These are phyloP conservation scores for Carpediemonas membranifera DNA, from an alignment of 78 protist species.

Conservation along the genomic window DNA sequence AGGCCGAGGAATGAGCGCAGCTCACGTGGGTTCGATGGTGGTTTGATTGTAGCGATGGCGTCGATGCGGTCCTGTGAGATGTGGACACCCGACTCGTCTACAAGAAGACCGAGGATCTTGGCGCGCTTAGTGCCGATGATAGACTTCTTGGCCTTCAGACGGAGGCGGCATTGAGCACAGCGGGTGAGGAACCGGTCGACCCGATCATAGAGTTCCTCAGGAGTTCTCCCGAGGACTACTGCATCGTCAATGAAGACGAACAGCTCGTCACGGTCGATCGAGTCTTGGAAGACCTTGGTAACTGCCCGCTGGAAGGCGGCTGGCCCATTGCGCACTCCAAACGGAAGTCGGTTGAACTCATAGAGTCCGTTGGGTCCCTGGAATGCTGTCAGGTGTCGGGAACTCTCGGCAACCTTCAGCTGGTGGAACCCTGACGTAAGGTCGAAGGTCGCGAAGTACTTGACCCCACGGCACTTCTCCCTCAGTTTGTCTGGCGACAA, in stretches of 20 bases:
- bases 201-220: slow-evolving; percentile 6
- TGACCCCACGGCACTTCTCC: not conserved
- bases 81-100: not conserved
- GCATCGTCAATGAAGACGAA: slow-evolving; percentile 29
- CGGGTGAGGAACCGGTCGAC: slow-evolving; percentile 3
- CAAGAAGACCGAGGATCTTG: slow-evolving; percentile 12
- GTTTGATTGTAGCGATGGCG: not conserved
- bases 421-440: slow-evolving; percentile 22
- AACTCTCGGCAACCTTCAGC: not conserved
- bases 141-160: slow-evolving; percentile 4
- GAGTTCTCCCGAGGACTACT: not conserved
- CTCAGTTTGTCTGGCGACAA: slow-evolving; percentile 1
- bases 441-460: slow-evolving; percentile 14
- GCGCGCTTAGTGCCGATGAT: not conserved
- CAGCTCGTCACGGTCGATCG: not conserved
- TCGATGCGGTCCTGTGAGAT: not conserved
- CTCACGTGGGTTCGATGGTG: not conserved
- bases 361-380: slow-evolving; percentile 8
- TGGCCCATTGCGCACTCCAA: slow-evolving; percentile 28
- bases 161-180: not conserved
- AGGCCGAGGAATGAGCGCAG: not conserved
- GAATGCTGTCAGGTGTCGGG: slow-evolving; percentile 20
- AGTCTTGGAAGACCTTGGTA: not conserved
- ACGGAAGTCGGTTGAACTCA: slow-evolving; percentile 15
- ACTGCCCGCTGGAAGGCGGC: slow-evolving; percentile 8